Conservation (phyloP, 257 asterid species). For the Solanum chiquidenum region DNA sequence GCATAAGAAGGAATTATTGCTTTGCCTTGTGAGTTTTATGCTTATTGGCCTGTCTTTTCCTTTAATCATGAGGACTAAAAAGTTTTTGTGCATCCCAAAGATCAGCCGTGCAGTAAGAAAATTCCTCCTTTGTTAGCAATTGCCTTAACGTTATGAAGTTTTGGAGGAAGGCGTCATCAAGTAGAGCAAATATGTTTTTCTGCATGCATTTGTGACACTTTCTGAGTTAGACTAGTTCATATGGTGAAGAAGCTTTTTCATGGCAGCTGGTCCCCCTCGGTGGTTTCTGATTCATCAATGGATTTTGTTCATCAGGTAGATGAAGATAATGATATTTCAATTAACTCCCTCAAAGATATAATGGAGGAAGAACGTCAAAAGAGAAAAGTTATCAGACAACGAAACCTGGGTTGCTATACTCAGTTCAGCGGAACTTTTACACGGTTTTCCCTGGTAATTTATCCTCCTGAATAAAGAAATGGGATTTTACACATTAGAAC, state of each 20-base stretch:
- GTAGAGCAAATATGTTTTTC: background rate
- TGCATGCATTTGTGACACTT: background rate
- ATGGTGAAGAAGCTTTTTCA: background rate
- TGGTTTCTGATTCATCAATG: slow-evolving; percentile 2
- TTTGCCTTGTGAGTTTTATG: background rate
- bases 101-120: background rate
- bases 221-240: background rate
- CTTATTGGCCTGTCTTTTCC: background rate
- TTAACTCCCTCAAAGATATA: slow-evolving; percentile 49
- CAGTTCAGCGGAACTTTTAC: slow-evolving; percentile 84
- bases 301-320: slow-evolving; percentile 47
- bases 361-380: slow-evolving; percentile 70
- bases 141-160: background rate
- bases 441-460: slow-evolving; percentile 64
- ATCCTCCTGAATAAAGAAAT: background rate
- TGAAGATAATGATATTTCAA: slow-evolving; percentile 32
- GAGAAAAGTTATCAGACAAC: slow-evolving; percentile 47
- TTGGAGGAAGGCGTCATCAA: background rate
- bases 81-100: background rate
- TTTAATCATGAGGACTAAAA: background rate
- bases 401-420: slow-evolving; percentile 49
- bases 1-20: background rate
- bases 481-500: background rate
- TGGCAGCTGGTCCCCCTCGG: background rate
- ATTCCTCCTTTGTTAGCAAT: background rate